Evolutionary conservation across 2,329 filamentous ascomycete species (phyloP).

Genomic region (Alternaria longipes): DNA sequence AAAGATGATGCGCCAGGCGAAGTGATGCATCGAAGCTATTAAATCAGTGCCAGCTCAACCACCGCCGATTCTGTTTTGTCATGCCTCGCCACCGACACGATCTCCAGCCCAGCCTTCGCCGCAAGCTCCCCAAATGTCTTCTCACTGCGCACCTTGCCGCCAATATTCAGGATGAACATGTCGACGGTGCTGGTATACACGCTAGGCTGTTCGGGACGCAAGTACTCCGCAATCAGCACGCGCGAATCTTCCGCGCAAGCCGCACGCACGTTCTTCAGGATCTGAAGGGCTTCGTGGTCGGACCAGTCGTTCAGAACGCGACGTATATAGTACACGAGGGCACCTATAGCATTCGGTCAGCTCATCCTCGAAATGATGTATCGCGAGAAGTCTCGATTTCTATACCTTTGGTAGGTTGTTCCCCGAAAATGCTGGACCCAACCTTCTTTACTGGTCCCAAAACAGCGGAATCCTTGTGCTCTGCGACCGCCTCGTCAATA

Average conservation of each 20-base stretch:
- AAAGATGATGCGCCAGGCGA: neutral
- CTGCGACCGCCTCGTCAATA: constrained; percentile 11
- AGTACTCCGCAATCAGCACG: constrained; percentile 14
- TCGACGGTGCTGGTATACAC: constrained; percentile 13
- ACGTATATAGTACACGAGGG: constrained; percentile 16
- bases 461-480: constrained; percentile 12
- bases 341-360: constrained; percentile 4
- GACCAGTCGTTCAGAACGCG: constrained; percentile 19
- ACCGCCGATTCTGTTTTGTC: constrained; percentile 14
- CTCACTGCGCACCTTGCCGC: constrained; percentile 17
- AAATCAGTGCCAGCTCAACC: constrained; percentile 14
- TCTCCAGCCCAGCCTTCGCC: constrained; percentile 14
- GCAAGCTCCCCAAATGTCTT: constrained; percentile 14
- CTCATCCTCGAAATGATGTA: neutral
- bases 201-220: constrained; percentile 9
- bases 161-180: constrained; percentile 18
- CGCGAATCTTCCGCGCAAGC: constrained; percentile 15
- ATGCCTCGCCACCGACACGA: constrained; percentile 11
- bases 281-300: constrained; percentile 12
- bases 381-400: neutral
- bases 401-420: constrained; percentile 16
- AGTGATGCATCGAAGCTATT: neutral
- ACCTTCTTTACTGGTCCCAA: constrained; percentile 14
- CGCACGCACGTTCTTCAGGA: constrained; percentile 11
- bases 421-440: constrained; percentile 12